phyloP scores from a whole-genome alignment of 2,329 filamentous ascomycete genomes.

The Sphaerulina populicola region DNA sequence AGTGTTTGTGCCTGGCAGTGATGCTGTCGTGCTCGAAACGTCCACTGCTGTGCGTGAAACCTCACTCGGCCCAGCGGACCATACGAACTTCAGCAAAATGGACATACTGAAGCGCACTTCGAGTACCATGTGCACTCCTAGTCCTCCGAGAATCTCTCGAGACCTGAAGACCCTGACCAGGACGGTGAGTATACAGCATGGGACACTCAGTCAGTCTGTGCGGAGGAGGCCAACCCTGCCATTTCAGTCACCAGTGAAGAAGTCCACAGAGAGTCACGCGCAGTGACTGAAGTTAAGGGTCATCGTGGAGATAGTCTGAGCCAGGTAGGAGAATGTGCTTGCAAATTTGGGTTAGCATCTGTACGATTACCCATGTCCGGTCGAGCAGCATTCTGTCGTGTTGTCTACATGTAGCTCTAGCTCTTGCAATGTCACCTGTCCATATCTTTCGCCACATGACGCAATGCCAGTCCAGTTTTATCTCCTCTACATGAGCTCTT shows the following conservation, averaged over 20 bases:
- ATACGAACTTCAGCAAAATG: slow-evolving; percentile 14
- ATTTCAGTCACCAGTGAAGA: slow-evolving; percentile 24
- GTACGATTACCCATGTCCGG: too few relatives aligned
- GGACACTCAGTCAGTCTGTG: slow-evolving; percentile 25
- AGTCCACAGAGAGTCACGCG: background rate
- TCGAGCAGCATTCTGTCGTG: too few relatives aligned
- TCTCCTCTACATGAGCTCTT: too few relatives aligned
- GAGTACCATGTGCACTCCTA: slow-evolving; percentile 16
- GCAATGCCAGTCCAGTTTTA: too few relatives aligned
- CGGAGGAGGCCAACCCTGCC: slow-evolving; percentile 22
- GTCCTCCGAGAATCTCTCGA: slow-evolving; percentile 10
- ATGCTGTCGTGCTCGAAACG: slow-evolving; percentile 20
- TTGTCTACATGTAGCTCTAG: too few relatives aligned
- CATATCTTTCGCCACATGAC: too few relatives aligned
- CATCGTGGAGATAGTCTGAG: background rate
- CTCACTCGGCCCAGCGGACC: slow-evolving; percentile 9
- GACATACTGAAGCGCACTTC: slow-evolving; percentile 11
- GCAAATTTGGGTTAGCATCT: too few relatives aligned
- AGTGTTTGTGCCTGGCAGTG: slow-evolving; percentile 21
- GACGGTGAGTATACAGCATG: slow-evolving; percentile 23
- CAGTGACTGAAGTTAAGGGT: background rate
- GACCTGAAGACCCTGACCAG: slow-evolving; percentile 24
- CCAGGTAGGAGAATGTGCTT: background rate
- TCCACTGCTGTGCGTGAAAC: slow-evolving; percentile 15
- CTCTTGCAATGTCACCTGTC: too few relatives aligned